Evolutionary conservation across 2,329 filamentous ascomycete genomes (phyloP), one percentile per base, ranked within the genome.

Genomic region (Fusarium coffeatum): DNA sequence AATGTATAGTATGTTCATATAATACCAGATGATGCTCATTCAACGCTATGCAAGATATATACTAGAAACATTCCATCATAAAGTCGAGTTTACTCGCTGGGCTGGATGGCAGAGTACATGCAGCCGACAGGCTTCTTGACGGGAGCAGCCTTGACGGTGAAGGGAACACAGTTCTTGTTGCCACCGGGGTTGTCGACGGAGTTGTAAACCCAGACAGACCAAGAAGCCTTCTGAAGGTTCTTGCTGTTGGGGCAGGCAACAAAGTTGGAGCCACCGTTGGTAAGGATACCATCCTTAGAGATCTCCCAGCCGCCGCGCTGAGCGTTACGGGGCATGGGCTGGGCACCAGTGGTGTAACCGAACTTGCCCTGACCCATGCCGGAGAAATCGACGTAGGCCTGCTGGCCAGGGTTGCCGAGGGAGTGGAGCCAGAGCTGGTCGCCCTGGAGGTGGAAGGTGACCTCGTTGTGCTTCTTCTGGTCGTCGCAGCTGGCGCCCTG

Each of bases 291-390:
- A 63, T 74, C 63, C 45, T 76, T 73, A 72, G 84, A 81, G 49
- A 88, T 64, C 32, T 77, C 69, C 81, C 85, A 90, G 59, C 81
- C 82, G 40, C 78, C 80, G 55, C 79, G 79, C 79, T 88, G 83
- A 27, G 59, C 76, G 75, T 85, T 83, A 37, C 70, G 71, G 27
- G 82, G 80, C 0, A 78, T 59, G 8, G 49, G 70, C 83, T 71
- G 40, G 72, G 82, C 57, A 45, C 83, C 83, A 12, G 83, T 85
- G 41, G 82, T 82, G 80, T 87, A 90, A 45, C 83, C 82, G 49
- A 89, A 74, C 37, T 81, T 79, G 59, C 88, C 88, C 69, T 86
- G 84, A 67, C 85, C 84, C 86, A 88, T 88, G 74, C 86, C 87
- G 53, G 86, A 88, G 46, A 84, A 84, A 77, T 90, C 87, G 54